phyloP scores from a whole-genome alignment of 495 filamentous ascomycete genomes.

The Neurospora intermedia region DNA sequence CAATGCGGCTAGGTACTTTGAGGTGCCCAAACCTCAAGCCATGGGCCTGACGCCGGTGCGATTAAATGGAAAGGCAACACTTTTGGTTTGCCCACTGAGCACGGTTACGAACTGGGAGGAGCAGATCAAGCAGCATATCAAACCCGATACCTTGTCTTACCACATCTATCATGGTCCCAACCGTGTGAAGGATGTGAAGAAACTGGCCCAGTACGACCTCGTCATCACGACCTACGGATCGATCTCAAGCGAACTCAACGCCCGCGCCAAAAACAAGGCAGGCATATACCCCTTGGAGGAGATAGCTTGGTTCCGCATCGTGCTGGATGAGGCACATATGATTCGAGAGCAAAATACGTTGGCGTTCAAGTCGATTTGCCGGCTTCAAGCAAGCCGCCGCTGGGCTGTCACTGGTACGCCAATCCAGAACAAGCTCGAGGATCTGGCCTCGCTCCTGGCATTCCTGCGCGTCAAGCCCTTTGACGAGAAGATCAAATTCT shows the following conservation, averaged over 20 bases:
- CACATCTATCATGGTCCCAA: slow-evolving; percentile 80
- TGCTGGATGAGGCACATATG: slow-evolving; percentile 90
- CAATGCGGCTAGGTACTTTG: slow-evolving; percentile 21
- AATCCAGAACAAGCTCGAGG: slow-evolving; percentile 84
- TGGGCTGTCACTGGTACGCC: slow-evolving; percentile 96
- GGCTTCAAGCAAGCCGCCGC: slow-evolving; percentile 67
- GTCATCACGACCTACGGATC: slow-evolving; percentile 89
- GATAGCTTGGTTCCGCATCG: slow-evolving; percentile 89
- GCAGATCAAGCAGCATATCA: slow-evolving; percentile 75
- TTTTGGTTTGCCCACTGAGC: slow-evolving; percentile 85
- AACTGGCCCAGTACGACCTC: slow-evolving; percentile 65
- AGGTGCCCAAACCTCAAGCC: slow-evolving; percentile 22
- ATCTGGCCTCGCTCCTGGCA: slow-evolving; percentile 79
- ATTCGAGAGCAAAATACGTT: slow-evolving; percentile 76
- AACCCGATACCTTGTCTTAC: slow-evolving; percentile 45
- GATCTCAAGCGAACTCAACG: slow-evolving; percentile 64
- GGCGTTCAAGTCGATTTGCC: slow-evolving; percentile 73
- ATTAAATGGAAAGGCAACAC: slow-evolving; percentile 63
- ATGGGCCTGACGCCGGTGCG: slow-evolving; percentile 38
- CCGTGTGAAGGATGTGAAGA: slow-evolving; percentile 52
- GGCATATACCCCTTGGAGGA: slow-evolving; percentile 56
- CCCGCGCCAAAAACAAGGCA: slow-evolving; percentile 45
- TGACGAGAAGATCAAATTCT: slow-evolving; percentile 62
- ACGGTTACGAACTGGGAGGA: slow-evolving; percentile 87
- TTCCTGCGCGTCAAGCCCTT: slow-evolving; percentile 84